Conservation (phyloP, 441 rosid genomes). For the Viola pubescens region DNA sequence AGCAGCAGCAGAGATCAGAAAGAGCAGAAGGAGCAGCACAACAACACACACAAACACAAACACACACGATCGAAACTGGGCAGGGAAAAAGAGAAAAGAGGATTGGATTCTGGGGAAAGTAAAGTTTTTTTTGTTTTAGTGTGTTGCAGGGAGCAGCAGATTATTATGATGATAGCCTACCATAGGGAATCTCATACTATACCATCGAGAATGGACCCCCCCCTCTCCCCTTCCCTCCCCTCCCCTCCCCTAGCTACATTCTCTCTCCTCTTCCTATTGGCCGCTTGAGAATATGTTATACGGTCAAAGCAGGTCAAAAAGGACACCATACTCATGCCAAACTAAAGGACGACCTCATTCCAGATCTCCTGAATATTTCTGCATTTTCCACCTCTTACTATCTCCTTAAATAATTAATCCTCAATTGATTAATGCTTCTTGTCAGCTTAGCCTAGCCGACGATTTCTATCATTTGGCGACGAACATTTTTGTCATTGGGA, state of each 20-base stretch:
- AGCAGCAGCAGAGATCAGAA: too few species aligned
- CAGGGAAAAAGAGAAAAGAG: constrained; percentile 20
- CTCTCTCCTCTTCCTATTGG: constrained; percentile 23
- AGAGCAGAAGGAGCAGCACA: not conserved
- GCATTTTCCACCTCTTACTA: too few species aligned
- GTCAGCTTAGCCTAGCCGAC: too few species aligned
- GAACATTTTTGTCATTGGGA: too few species aligned
- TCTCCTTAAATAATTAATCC: too few species aligned
- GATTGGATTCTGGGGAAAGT: constrained; percentile 23
- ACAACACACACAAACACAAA: not conserved
- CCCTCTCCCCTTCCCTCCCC: constrained; percentile 9
- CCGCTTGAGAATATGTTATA: constrained; percentile 19
- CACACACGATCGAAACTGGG: constrained; percentile 13
- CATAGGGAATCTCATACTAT: constrained; percentile 29
- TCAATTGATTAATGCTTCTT: too few species aligned
- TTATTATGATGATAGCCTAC: constrained; percentile 24
- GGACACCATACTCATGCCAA: constrained; percentile 13
- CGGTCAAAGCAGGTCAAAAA: constrained; percentile 35
- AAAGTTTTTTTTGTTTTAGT: constrained; percentile 10
- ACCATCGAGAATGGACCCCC: constrained; percentile 21
- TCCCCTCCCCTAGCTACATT: not conserved
- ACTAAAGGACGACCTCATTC: constrained; percentile 16
- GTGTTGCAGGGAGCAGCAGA: constrained; percentile 9
- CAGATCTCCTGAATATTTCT: constrained; percentile 14
- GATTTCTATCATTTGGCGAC: too few species aligned